A percentile compares a stretch with the other conserved stretches of the same genome.
phyloP scores from a whole-genome alignment of 2,329 filamentous ascomycete genomes.

The Neonectria faginata region DNA sequence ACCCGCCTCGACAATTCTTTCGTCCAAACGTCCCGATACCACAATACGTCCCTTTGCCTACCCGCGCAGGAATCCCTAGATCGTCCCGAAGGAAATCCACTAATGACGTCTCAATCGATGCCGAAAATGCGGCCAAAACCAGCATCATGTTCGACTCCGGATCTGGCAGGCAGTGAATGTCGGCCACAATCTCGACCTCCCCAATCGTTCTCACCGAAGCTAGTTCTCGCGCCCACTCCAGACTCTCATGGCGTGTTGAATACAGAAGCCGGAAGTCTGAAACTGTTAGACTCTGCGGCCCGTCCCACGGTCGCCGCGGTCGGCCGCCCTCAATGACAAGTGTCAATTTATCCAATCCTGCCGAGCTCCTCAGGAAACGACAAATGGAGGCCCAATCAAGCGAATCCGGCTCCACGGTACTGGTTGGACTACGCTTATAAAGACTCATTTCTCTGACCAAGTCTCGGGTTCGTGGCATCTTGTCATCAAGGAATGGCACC shows the following conservation, averaged over 20 bases:
- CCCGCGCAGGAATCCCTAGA: constrained; percentile 41
- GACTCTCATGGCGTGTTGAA: constrained; percentile 58
- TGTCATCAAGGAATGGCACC: constrained; percentile 68
- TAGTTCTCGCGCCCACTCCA: constrained; percentile 70
- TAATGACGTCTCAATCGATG: constrained; percentile 68
- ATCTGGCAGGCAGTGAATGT: constrained; percentile 65
- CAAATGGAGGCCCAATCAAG: constrained; percentile 68
- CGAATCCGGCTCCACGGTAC: constrained; percentile 46
- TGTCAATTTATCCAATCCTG: constrained; percentile 56
- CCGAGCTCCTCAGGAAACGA: constrained; percentile 56
- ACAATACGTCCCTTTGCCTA: constrained; percentile 41
- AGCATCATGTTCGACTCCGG: constrained; percentile 66
- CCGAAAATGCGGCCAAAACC: constrained; percentile 70
- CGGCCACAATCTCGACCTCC: constrained; percentile 63
- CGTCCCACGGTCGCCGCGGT: constrained; percentile 62
- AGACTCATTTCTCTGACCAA: constrained; percentile 64
- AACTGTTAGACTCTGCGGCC: constrained; percentile 57
- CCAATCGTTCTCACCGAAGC: constrained; percentile 61
- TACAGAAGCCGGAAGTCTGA: constrained; percentile 61
- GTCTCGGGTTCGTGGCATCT: constrained; percentile 60
- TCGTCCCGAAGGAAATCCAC: constrained; percentile 60
- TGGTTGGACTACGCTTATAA: constrained; percentile 66
- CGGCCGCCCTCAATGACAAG: constrained; percentile 68
- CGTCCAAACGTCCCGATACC: constrained; percentile 41
- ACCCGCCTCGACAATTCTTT: constrained; percentile 42